phyloP scores from a whole-genome alignment of 1,284 basidiomycete species.

The Thecaphora frezii region DNA sequence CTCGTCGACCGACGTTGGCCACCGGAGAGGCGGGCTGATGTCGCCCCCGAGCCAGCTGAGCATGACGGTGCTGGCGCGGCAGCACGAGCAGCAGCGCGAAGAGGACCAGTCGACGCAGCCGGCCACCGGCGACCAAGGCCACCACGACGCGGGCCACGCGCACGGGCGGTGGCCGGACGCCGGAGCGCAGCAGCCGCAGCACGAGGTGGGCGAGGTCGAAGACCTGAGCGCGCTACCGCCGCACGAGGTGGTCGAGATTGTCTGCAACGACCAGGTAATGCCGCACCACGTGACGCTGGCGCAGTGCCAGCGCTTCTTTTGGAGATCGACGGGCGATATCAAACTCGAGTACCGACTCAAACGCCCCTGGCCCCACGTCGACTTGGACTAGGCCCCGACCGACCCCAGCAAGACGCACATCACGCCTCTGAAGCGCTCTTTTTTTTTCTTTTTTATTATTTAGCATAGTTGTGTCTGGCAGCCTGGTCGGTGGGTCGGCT shows the following conservation, averaged over 20 bases:
- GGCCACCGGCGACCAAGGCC: too few relatives aligned
- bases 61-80: slow-evolving; percentile 12
- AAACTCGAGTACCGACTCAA: slow-evolving; percentile 40
- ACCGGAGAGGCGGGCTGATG: neutral
- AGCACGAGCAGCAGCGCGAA: neutral
- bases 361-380: neutral
- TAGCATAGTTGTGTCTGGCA: too few relatives aligned
- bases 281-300: slow-evolving; percentile 84
- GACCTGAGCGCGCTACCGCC: slow-evolving; percentile 56
- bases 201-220: neutral
- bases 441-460: too few relatives aligned
- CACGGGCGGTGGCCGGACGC: too few relatives aligned
- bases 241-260: slow-evolving; percentile 80
- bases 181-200: neutral
- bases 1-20: slow-evolving; percentile 11
- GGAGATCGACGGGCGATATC: slow-evolving; percentile 27
- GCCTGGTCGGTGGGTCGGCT: too few relatives aligned
- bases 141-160: too few relatives aligned
- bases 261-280: slow-evolving; percentile 79
- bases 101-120: neutral
- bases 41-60: slow-evolving; percentile 6
- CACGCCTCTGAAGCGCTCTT: too few relatives aligned
- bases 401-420: too few relatives aligned
- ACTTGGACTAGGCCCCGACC: too few relatives aligned
- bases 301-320: slow-evolving; percentile 43